Conservation (phyloP, 2,329 filamentous ascomycete genomes). For the Meredithiella fracta region DNA sequence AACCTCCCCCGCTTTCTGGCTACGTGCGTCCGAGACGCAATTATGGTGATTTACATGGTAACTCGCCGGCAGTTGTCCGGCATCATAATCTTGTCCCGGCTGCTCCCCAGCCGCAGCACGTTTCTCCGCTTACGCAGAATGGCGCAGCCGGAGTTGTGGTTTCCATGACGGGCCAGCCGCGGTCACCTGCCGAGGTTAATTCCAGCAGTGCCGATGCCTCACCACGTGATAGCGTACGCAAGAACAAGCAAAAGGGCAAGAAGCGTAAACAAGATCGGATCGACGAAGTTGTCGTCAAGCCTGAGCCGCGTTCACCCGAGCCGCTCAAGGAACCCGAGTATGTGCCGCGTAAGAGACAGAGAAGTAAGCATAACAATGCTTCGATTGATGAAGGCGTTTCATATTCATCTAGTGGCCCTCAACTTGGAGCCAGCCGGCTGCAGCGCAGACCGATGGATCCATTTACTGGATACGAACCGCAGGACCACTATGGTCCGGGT, state of each 20-base stretch:
- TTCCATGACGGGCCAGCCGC: slow-evolving; percentile 18
- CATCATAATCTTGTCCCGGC: slow-evolving; percentile 57
- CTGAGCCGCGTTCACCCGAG: slow-evolving; percentile 48
- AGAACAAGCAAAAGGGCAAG: slow-evolving; percentile 35
- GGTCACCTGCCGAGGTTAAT: slow-evolving; percentile 2
- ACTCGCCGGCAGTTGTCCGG: slow-evolving; percentile 47
- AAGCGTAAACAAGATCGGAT: slow-evolving; percentile 28
- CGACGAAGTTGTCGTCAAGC: slow-evolving; percentile 42
- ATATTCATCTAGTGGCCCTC: slow-evolving; percentile 15
- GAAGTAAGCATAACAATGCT: slow-evolving; percentile 18
- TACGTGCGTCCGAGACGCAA: slow-evolving; percentile 1
- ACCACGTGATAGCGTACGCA: slow-evolving; percentile 17
- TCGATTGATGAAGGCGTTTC: slow-evolving; percentile 14
- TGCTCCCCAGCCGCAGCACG: slow-evolving; percentile 60
- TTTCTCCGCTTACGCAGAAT: slow-evolving; percentile 32
- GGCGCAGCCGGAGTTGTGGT: slow-evolving; percentile 8
- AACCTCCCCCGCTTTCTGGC: background rate
- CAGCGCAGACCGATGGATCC: slow-evolving; percentile 4
- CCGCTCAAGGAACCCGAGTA: slow-evolving; percentile 36
- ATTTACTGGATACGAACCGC: slow-evolving; percentile 1
- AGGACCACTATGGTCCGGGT: slow-evolving; percentile 12
- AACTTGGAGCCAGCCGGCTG: background rate
- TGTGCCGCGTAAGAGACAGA: slow-evolving; percentile 40
- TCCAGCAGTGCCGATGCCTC: slow-evolving; percentile 8
- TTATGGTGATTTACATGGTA: slow-evolving; percentile 16